phyloP scores from a whole-genome alignment of 768 basidiomycete genomes.

The Pleurotus djamor region DNA sequence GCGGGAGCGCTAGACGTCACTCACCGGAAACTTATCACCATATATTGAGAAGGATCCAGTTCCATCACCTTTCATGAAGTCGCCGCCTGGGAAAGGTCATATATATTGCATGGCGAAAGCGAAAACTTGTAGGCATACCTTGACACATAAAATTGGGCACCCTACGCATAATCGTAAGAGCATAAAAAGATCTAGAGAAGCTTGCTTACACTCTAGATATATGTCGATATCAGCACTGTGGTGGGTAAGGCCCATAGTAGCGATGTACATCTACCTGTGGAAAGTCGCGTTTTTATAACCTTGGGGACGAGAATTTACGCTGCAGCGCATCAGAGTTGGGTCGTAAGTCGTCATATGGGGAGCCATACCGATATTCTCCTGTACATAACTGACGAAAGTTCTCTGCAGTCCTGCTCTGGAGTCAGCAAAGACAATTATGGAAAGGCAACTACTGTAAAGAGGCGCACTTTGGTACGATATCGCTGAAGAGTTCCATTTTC shows the following conservation, averaged over 20 bases:
- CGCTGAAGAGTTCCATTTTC: slow-evolving; percentile 97
- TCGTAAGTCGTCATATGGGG: not conserved
- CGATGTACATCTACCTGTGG: slow-evolving; percentile 59
- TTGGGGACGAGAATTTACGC: slow-evolving; percentile 82
- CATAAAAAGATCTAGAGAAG: not conserved
- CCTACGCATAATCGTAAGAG: slow-evolving; percentile 29
- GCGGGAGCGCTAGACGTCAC: slow-evolving; percentile 16
- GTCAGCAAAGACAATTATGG: not conserved
- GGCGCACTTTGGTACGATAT: slow-evolving; percentile 89
- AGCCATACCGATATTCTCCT: slow-evolving; percentile 83
- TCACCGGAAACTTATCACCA: slow-evolving; percentile 87
- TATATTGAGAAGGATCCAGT: slow-evolving; percentile 98
- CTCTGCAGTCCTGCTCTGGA: slow-evolving; percentile 77
- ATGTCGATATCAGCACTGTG: not conserved
- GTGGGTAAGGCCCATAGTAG: not conserved
- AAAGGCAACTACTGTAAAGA: not conserved
- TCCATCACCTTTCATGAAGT: slow-evolving; percentile 93
- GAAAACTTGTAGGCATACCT: slow-evolving; percentile 39
- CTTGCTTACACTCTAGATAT: slow-evolving; percentile 60
- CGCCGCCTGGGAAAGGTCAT: slow-evolving; percentile 60
- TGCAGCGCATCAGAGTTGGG: slow-evolving; percentile 22
- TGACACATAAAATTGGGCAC: slow-evolving; percentile 97
- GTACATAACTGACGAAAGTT: slow-evolving; percentile 98
- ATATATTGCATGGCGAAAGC: not conserved
- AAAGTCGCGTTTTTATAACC: slow-evolving; percentile 92